Percentiles rank a stretch among this genome's conserved stretches.
Evolutionary conservation across 495 filamentous ascomycete species (phyloP).

Genomic region (Neurospora intermedia): DNA sequence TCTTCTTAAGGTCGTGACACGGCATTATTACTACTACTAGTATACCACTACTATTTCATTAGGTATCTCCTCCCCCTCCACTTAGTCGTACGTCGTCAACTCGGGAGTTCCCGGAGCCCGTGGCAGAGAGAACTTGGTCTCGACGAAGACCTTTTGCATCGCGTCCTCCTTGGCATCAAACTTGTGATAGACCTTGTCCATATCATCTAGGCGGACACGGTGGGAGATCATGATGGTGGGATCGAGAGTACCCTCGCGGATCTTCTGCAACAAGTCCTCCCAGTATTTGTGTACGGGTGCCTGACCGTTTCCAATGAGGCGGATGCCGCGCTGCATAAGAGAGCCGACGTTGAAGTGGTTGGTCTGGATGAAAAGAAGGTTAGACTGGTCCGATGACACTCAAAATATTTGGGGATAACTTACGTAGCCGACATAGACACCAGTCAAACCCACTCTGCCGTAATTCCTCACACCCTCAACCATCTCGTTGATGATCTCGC

Average conservation of each 20-base stretch:
- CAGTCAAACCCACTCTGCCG: conserved; percentile 67
- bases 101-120: conserved; percentile 41
- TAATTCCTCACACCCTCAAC: conserved; percentile 65
- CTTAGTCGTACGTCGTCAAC: conserved; percentile 32
- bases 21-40: not conserved
- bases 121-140: conserved; percentile 55
- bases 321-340: conserved; percentile 78
- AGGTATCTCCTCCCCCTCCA: not conserved
- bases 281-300: conserved; percentile 79
- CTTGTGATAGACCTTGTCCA: conserved; percentile 57
- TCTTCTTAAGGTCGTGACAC: not conserved
- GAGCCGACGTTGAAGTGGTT: conserved; percentile 78
- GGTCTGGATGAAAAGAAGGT: conserved; percentile 35
- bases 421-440: conserved; percentile 74
- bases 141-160: conserved; percentile 63
- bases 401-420: conserved; percentile 15
- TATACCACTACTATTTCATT: not conserved
- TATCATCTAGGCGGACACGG: conserved; percentile 62
- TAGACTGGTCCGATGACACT: not conserved
- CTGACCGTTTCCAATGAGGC: conserved; percentile 74
- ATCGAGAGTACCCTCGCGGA: conserved; percentile 60
- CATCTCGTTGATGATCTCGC: conserved; percentile 84
- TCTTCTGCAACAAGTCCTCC: conserved; percentile 59
- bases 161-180: conserved; percentile 59
- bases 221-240: conserved; percentile 74